Evolutionary conservation across 2,329 filamentous ascomycete species (phyloP).

Genomic region (Ophiosphaerella herpotricha): DNA sequence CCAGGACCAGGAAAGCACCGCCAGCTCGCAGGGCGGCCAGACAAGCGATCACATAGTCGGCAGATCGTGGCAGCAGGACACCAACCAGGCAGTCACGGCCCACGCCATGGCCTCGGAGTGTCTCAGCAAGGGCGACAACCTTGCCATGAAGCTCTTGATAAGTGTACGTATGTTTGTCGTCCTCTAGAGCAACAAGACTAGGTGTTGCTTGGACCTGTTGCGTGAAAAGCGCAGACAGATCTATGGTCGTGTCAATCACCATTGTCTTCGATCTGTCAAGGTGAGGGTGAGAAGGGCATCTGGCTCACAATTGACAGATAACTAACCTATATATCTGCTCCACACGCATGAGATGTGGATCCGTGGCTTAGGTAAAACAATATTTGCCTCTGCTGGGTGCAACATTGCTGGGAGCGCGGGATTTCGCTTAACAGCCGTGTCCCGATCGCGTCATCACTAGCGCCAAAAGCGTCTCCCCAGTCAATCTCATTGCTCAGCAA

Average conservation of each 20-base stretch:
- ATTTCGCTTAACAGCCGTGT: conserved; percentile 18
- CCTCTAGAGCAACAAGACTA: conserved; percentile 72
- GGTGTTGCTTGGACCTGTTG: conserved; percentile 72
- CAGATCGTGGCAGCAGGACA: conserved; percentile 74
- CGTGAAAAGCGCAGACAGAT: conserved; percentile 72
- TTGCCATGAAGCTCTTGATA: conserved; percentile 73
- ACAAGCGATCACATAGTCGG: conserved; percentile 78
- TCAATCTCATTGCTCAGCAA: conserved; percentile 22
- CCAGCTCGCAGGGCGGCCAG: conserved; percentile 78
- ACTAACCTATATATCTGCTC: conserved; percentile 27
- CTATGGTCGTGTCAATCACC: conserved; percentile 72
- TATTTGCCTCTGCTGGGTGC: conserved; percentile 18
- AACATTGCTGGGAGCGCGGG: conserved; percentile 2
- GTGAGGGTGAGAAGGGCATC: conserved; percentile 8
- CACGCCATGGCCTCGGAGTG: conserved; percentile 69
- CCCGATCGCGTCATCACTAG: conserved; percentile 27
- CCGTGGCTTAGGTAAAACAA: conserved; percentile 16
- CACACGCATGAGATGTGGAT: conserved; percentile 13
- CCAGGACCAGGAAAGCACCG: conserved; percentile 79
- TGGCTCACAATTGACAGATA: conserved; percentile 9
- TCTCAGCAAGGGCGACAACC: conserved; percentile 67
- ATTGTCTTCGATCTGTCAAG: conserved; percentile 47
- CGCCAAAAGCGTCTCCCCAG: conserved; percentile 5
- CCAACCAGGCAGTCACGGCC: conserved; percentile 75
- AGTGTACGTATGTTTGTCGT: conserved; percentile 68